A percentile compares a stretch with the other conserved stretches of the same genome.
These are phyloP conservation scores for Flaveria bidentis DNA, from an alignment of 129 eudicot species.

Conservation along the genomic window DNA sequence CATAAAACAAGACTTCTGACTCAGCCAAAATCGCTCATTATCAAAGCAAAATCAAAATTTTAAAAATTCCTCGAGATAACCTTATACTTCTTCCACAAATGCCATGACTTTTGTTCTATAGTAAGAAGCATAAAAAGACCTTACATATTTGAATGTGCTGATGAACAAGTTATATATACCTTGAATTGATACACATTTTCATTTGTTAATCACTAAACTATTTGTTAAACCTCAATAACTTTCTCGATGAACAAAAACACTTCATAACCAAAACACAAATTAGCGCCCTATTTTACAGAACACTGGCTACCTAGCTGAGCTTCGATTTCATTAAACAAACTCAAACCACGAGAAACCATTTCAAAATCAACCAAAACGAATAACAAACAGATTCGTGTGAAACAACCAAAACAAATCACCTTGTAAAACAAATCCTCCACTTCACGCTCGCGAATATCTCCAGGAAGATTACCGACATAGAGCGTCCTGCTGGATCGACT, in stretches of 20 bases:
- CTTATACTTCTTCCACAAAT: not conserved
- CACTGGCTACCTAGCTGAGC: not conserved
- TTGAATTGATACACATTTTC: not conserved
- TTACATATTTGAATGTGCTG: not conserved
- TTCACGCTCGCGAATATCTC: slow-evolving; percentile 95
- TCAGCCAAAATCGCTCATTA: not conserved
- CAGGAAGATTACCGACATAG: slow-evolving; percentile 92
- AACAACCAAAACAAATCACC: slow-evolving; percentile 40
- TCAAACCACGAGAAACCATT: not conserved
- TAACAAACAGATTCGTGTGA: not conserved
- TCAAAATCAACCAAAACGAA: not conserved
- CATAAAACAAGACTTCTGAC: not conserved
- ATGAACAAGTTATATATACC: not conserved
- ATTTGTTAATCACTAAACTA: not conserved
- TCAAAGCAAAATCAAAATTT: not conserved
- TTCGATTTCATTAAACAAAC: not conserved
- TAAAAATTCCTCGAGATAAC: not conserved
- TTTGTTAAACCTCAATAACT: not conserved
- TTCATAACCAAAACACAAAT: not conserved
- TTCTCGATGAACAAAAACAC: not conserved
- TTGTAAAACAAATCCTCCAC: slow-evolving; percentile 89
- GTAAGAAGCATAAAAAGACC: not conserved
- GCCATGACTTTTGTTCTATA: not conserved
- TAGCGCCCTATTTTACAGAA: not conserved
- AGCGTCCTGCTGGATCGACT: slow-evolving; percentile 64